Evolutionary conservation across 2,329 filamentous ascomycete genomes (phyloP).

Genomic region (Monilinia laxa): DNA sequence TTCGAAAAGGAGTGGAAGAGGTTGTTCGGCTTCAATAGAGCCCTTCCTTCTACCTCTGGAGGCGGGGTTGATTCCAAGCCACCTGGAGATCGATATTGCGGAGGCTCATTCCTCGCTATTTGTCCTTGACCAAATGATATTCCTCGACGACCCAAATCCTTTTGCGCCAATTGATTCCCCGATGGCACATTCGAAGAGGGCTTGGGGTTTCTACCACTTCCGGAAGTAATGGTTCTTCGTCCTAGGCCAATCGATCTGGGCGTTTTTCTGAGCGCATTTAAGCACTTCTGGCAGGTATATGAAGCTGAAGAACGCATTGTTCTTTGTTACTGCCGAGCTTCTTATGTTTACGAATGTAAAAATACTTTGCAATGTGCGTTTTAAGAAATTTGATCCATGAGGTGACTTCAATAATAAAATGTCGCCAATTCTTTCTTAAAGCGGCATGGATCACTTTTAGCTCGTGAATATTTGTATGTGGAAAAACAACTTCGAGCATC

Average conservation of each 20-base stretch:
- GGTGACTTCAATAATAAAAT: conserved; percentile 20
- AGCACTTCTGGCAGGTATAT: conserved; percentile 40
- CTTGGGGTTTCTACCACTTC: conserved; percentile 27
- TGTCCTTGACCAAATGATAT: conserved; percentile 32
- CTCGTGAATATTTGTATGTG: conserved; percentile 18
- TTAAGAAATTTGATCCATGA: conserved; percentile 17
- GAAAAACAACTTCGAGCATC: conserved; percentile 17
- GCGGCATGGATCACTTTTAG: conserved; percentile 22
- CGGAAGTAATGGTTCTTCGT: conserved; percentile 33
- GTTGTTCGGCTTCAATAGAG: conserved; percentile 59
- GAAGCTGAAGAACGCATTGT: conserved; percentile 35
- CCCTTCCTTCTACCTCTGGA: conserved; percentile 33
- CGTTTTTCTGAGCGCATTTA: conserved; percentile 34
- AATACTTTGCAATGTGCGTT: not conserved
- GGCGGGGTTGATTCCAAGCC: conserved; percentile 31
- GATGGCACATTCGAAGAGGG: conserved; percentile 26
- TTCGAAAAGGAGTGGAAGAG: conserved; percentile 91
- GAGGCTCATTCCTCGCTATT: conserved; percentile 33
- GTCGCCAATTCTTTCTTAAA: conserved; percentile 24
- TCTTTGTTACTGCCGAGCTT: not conserved
- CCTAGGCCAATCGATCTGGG: conserved; percentile 28
- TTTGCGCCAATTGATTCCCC: conserved; percentile 21
- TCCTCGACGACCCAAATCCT: conserved; percentile 29
- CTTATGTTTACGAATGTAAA: not conserved
- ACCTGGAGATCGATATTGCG: conserved; percentile 31